phyloP scores from a whole-genome alignment of 2,329 filamentous ascomycete species.

The Pseudovirgaria hyperparasitica region DNA sequence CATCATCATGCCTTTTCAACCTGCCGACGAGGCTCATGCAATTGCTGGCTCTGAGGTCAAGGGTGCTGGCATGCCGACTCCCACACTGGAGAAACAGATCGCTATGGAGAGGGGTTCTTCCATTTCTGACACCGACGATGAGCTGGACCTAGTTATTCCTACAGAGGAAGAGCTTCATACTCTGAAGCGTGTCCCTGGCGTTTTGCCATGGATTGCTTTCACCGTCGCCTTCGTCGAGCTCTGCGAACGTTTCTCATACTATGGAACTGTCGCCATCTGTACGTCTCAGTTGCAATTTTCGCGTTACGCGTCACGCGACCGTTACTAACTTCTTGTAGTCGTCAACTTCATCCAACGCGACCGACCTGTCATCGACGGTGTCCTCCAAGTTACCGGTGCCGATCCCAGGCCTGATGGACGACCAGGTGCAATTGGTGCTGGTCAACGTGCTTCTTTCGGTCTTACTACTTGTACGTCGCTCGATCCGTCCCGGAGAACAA shows the following conservation, averaged over 20 bases:
- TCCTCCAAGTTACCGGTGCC: conserved; percentile 20
- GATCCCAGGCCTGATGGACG: conserved; percentile 17
- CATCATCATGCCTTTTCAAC: too few relatives aligned
- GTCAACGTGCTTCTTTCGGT: conserved; percentile 23
- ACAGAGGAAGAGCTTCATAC: conserved; percentile 50
- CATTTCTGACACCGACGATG: too few relatives aligned
- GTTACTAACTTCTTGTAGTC: conserved; percentile 13
- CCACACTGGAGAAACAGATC: conserved; percentile 2
- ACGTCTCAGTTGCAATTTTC: conserved; percentile 18
- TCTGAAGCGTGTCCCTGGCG: conserved; percentile 50
- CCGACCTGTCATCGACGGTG: too few relatives aligned
- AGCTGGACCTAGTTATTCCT: conserved; percentile 26
- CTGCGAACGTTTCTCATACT: conserved; percentile 68
- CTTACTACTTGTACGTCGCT: conserved; percentile 16
- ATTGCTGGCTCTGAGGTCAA: not conserved
- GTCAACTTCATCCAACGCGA: conserved; percentile 28
- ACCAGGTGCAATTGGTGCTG: conserved; percentile 22
- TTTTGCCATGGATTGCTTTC: conserved; percentile 53
- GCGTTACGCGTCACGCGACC: too few relatives aligned
- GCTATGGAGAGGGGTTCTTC: not conserved
- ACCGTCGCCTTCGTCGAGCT: conserved; percentile 61
- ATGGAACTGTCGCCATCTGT: conserved; percentile 57
- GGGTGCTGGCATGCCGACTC: conserved; percentile 1
- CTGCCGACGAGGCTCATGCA: too few relatives aligned
- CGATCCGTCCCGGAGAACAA: conserved; percentile 1